Evolutionary conservation across 306 rosid species (phyloP), one percentile per base, ranked within the genome.

Genomic region (Trifolium subterraneum): DNA sequence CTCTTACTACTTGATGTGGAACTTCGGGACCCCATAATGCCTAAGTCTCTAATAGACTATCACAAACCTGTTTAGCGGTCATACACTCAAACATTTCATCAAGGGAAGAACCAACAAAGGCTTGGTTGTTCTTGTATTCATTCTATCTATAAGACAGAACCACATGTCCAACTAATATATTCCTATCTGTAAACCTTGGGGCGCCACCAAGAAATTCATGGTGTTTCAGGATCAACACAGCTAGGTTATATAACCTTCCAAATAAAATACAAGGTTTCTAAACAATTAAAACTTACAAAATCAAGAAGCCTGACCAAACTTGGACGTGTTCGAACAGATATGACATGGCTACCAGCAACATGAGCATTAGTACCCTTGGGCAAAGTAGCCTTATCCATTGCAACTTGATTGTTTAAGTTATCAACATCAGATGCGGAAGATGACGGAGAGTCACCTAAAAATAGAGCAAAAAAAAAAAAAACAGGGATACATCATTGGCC

Each of bases 341-440:
- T 70, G 81, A 77, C 82, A 74, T 87, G 93, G 80, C 79, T 85
- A 78, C 86, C 82, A 60, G 80, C 78, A 73, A 77, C 75, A 77
- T 76, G 84, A 69, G 80, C 45, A 75, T 66, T 78, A 74, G 82
- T 61, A 44, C 73, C 85, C 79, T 71, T 84, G 59, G 80, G 42
- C 68, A 84, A 85, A 64, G 82, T 36, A 71, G 81, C 70, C 87
- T 72, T 90, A 78, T 88, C 90, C 22, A 39, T 68, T 33, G 79
- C 75, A 65, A 68, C 81, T 51, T 84, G 96, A 76, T 82, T 85
- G 84, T 83, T 83, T 13, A 88, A 74, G 87, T 88, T 87, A 79
- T 87, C 97, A 31, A 88, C 80, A 82, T 91, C 97, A 61, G 94
- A 88, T 50, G 90, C 90, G 72, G 97, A 91, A 77, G 92, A 87